Base-by-base conservation (phyloP, 805 yeast genomes). In the Yamadazyma nakazawae region DNA sequence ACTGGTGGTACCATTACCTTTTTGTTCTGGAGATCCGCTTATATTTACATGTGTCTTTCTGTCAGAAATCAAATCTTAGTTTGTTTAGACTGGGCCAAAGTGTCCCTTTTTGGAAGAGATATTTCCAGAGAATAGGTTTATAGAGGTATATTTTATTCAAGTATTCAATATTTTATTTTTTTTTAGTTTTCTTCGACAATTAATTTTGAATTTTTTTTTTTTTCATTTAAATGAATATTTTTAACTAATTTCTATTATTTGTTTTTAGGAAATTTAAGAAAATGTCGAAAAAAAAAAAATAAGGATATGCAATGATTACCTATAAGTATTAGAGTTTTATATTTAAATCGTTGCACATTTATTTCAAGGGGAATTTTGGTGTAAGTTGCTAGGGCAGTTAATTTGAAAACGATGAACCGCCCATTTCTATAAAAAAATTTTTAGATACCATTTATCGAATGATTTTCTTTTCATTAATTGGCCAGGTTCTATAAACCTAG, bases 21-120 rank as follows among this genome's bases (percentile, higher is more conserved):
- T 76, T 75, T 88, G 66, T 87, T 91, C 79, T 91, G 98, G 98
- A 85, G 95, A 72, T 80, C 88, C 26, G 96, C 96, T 26, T 92
- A 92, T 69, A 81, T 92, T 54, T 81, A 88, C 64, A 91, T 92
- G 97, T 83, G 92, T 68, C 80, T 92, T 66, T 83, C 95, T 51
- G 80, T 88, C 58, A 84, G 90, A 74, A 91, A 88, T 76, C 92
- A 88, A 77, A 72, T 89, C 51, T 79, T 90, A 63, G 96, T 91
- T 45, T 78, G 82, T 54, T 68, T 88, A 54, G 98, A 92, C 67
- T 91, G 98, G 98, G 62, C 82, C 52, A 91, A 90, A 76, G 85
- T 88, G 52, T 78, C 82, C 54, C 72, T 89, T 64, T 88, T 92
- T 60, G 98, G 98, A 51, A 87, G 98, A 75, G 97, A 91, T 68